Conservation (phyloP, 202 grass and related monocot genomes). For the Schoenoplectus tabernaemontani region DNA sequence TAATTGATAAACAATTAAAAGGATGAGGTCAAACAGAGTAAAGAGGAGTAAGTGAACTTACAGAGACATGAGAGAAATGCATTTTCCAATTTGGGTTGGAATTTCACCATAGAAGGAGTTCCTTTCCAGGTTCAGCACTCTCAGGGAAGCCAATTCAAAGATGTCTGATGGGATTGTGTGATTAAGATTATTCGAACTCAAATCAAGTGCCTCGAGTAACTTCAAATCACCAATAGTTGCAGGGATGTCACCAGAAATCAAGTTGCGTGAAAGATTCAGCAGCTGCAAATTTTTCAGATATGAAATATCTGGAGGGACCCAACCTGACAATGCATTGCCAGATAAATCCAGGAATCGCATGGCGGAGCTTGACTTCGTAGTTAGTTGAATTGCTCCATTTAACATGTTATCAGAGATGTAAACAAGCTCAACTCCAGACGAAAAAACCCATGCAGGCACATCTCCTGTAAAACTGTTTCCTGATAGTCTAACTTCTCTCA, state of each 20-base stretch:
- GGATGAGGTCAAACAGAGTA: slow-evolving; percentile 7
- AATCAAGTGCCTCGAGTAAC: slow-evolving; percentile 62
- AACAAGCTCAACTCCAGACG: slow-evolving; percentile 44
- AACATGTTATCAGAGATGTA: slow-evolving; percentile 65
- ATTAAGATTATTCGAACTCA: slow-evolving; percentile 47
- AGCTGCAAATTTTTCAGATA: slow-evolving; percentile 37
- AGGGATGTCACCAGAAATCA: slow-evolving; percentile 50
- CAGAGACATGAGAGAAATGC: slow-evolving; percentile 62
- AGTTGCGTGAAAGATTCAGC: slow-evolving; percentile 69
- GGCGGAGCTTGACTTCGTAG: slow-evolving; percentile 20
- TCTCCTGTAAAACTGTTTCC: slow-evolving; percentile 55
- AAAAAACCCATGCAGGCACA: slow-evolving; percentile 82
- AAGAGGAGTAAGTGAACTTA: slow-evolving; percentile 34
- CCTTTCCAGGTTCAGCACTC: slow-evolving; percentile 47
- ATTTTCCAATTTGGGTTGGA: slow-evolving; percentile 65
- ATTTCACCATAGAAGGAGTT: slow-evolving; percentile 66
- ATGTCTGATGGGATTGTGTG: slow-evolving; percentile 58
- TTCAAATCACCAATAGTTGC: slow-evolving; percentile 54
- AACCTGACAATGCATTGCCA: slow-evolving; percentile 58
- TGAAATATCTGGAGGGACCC: slow-evolving; percentile 47
- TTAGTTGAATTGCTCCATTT: slow-evolving; percentile 40
- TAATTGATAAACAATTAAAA: neutral
- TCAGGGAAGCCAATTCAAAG: slow-evolving; percentile 54
- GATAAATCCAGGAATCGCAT: slow-evolving; percentile 64
- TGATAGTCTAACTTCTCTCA: slow-evolving; percentile 52